These are phyloP conservation scores for Fagopyrum homotropicum DNA, from an alignment of 148 eudicot species.

Conservation along the genomic window DNA sequence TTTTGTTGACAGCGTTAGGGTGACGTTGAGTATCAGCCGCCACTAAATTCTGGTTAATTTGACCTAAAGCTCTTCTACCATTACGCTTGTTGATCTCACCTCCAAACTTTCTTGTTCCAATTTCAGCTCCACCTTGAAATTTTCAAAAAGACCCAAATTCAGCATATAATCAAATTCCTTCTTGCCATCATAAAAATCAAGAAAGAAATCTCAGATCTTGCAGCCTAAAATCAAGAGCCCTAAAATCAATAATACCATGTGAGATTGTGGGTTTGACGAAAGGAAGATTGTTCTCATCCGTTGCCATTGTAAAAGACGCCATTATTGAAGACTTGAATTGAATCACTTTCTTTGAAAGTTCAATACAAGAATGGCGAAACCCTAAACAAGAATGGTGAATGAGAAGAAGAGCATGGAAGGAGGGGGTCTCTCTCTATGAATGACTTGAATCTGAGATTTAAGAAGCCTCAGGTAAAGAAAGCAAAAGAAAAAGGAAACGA, in stretches of 20 bases:
- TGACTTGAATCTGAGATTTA: background rate
- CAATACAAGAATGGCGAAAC: background rate
- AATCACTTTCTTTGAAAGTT: background rate
- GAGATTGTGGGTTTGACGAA: background rate
- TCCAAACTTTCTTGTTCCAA: conserved; percentile 4
- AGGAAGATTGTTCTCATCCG: conserved; percentile 5
- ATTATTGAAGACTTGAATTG: background rate
- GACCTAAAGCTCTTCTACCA: background rate
- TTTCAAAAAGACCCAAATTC: conserved; percentile 9
- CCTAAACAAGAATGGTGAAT: conserved; percentile 6
- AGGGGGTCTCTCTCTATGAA: background rate
- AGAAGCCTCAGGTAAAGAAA: conserved; percentile 10
- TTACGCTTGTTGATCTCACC: conserved; percentile 5
- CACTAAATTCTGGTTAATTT: conserved; percentile 10
- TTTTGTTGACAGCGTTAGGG: conserved; percentile 7
- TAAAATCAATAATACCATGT: background rate
- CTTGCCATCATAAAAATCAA: background rate
- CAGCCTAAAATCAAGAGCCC: background rate
- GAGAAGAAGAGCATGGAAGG: background rate
- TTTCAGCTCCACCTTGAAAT: conserved; percentile 7
- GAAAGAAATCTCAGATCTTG: background rate
- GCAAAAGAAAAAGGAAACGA: conserved; percentile 5
- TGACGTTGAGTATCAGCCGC: conserved; percentile 3
- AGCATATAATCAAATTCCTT: background rate
- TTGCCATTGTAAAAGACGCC: conserved; percentile 4